Evolutionary conservation across 345 rosid genomes (phyloP).

Genomic region (Geranium rotundifolium): DNA sequence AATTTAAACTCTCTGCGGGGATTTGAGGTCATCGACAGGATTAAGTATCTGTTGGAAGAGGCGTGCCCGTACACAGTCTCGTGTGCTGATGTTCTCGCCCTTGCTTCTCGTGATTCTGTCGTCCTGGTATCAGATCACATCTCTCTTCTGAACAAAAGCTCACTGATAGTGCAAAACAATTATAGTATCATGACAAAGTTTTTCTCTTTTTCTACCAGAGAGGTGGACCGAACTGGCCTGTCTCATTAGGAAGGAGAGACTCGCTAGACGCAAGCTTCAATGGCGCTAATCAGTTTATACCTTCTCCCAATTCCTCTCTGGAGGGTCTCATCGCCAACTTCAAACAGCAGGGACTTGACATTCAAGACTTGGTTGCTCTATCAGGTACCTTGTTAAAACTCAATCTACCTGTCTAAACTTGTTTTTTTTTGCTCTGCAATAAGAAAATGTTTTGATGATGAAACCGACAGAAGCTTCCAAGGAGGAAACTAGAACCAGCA

Average conservation of each 20-base stretch:
- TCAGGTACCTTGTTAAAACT: slow-evolving; percentile 26
- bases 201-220: slow-evolving; percentile 25
- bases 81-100: slow-evolving; percentile 63
- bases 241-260: slow-evolving; percentile 61
- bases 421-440: no score
- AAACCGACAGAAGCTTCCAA: no score
- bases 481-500: no score
- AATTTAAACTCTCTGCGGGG: slow-evolving; percentile 57
- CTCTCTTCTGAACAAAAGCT: not conserved
- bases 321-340: slow-evolving; percentile 48
- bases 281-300: slow-evolving; percentile 58
- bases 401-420: no score
- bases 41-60: slow-evolving; percentile 56
- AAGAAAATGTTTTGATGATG: no score
- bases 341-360: slow-evolving; percentile 49
- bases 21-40: slow-evolving; percentile 59
- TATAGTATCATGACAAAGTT: no score
- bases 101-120: slow-evolving; percentile 74
- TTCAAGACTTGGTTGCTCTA: slow-evolving; percentile 51
- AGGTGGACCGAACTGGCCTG: slow-evolving; percentile 69
- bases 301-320: slow-evolving; percentile 66
- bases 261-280: slow-evolving; percentile 54
- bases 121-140: slow-evolving; percentile 13
- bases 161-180: not conserved
- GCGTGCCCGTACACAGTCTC: slow-evolving; percentile 70